phyloP scores from a whole-genome alignment of 371 early-diverging fungal genomes.

The Apophysomyces elegans region DNA sequence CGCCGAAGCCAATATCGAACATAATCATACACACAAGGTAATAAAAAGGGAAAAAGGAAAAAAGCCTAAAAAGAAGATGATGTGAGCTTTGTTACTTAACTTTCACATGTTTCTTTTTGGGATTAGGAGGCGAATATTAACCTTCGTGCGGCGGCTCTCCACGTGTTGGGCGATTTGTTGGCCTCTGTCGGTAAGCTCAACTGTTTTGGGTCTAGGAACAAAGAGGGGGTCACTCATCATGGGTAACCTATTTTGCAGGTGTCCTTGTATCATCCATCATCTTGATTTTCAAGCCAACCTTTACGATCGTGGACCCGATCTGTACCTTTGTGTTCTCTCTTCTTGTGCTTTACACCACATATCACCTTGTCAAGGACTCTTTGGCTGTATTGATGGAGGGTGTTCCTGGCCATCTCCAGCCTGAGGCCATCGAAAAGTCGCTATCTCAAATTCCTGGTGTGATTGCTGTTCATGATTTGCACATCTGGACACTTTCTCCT shows the following conservation, averaged over 20 bases:
- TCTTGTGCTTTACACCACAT: slow-evolving; percentile 78
- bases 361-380: slow-evolving; percentile 62
- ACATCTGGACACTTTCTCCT: slow-evolving; percentile 76
- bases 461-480: slow-evolving; percentile 69
- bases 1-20: slow-evolving; percentile 21
- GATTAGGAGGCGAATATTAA: slow-evolving; percentile 68
- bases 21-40: slow-evolving; percentile 20
- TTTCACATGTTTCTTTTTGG: slow-evolving; percentile 16
- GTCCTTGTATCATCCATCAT: slow-evolving; percentile 83
- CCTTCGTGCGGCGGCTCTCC: slow-evolving; percentile 74
- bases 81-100: not conserved
- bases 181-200: slow-evolving; percentile 66
- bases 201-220: not conserved
- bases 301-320: slow-evolving; percentile 80
- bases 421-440: slow-evolving; percentile 59
- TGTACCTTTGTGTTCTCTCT: slow-evolving; percentile 87
- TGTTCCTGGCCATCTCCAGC: slow-evolving; percentile 66
- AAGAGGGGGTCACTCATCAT: not conserved
- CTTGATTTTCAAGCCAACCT: slow-evolving; percentile 69
- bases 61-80: no score
- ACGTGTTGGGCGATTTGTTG: slow-evolving; percentile 87
- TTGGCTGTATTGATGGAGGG: slow-evolving; percentile 79
- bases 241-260: slow-evolving; percentile 34
- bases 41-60: not conserved
- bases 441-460: slow-evolving; percentile 62